Conservation (phyloP, 139 green algal genomes). For the Chlorella sp. region DNA sequence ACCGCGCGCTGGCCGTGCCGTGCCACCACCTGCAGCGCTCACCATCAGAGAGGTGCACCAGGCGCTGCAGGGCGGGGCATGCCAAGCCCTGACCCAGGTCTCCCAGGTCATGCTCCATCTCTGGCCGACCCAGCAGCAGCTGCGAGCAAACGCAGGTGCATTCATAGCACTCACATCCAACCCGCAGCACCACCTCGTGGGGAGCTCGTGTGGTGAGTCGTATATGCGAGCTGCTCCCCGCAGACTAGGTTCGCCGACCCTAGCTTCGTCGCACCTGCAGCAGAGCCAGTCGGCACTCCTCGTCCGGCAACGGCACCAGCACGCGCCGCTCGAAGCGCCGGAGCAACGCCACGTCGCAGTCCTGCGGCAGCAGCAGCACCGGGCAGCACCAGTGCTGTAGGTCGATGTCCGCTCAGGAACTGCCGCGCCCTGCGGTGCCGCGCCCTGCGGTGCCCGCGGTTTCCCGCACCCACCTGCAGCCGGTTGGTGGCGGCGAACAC, state of each 20-base stretch:
- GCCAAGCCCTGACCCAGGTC: neutral
- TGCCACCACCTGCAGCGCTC: no score
- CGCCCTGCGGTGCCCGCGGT: no score
- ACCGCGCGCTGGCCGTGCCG: no score
- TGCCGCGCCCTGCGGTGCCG: no score
- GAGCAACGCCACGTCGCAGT: constrained; percentile 53
- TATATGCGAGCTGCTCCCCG: no score
- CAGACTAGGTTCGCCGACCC: no score
- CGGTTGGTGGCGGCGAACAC: constrained; percentile 60
- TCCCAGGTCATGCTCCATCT: neutral
- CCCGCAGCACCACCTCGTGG: no score
- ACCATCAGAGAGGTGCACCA: neutral
- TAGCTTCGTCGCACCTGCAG: neutral
- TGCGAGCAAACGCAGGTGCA: neutral
- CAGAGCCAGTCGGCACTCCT: neutral
- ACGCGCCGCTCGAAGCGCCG: constrained; percentile 52
- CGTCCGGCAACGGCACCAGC: constrained; percentile 42
- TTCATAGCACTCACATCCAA: no score
- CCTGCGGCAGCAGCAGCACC: no score
- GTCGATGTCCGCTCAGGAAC: no score
- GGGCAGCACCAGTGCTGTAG: no score
- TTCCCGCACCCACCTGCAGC: constrained; percentile 41
- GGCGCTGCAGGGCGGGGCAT: neutral
- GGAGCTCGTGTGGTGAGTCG: no score
- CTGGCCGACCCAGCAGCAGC: neutral